These are phyloP conservation scores for Ogataea saltuana DNA, from an alignment of 805 yeast species.

Conservation along the genomic window DNA sequence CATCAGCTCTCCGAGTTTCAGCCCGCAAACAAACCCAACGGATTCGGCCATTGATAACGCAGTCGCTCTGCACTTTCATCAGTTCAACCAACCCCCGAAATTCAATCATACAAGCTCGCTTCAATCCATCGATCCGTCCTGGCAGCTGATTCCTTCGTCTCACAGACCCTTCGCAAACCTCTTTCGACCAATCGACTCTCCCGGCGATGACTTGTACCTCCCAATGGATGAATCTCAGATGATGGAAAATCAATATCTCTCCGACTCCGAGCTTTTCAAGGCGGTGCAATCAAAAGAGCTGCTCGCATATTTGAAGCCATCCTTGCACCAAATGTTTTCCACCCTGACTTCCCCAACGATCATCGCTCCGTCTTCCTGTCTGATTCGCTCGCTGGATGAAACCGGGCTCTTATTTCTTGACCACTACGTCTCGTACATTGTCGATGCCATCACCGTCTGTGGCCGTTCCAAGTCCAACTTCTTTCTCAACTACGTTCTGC, in stretches of 20 bases:
- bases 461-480: constrained; percentile 51
- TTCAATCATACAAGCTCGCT: not conserved
- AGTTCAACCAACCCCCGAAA: not conserved
- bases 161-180: not conserved
- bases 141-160: too few relatives aligned
- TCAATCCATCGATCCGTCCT: not conserved
- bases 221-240: constrained; percentile 41
- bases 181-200: not conserved
- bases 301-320: constrained; percentile 30
- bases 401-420: constrained; percentile 47
- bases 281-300: constrained; percentile 24
- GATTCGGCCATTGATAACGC: constrained; percentile 15
- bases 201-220: constrained; percentile 17
- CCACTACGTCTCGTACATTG: constrained; percentile 50
- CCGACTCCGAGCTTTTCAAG: constrained; percentile 30
- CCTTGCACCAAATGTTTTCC: constrained; percentile 21
- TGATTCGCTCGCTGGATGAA: constrained; percentile 39
- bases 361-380: constrained; percentile 25
- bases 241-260: constrained; percentile 31
- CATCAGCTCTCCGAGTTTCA: constrained; percentile 13
- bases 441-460: constrained; percentile 43
- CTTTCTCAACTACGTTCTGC: constrained; percentile 51
- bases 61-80: constrained; percentile 1
- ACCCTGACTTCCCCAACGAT: constrained; percentile 24
- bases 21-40: constrained; percentile 6